Base-by-base conservation (phyloP, 306 rosid species). In the Cajanus cajan region DNA sequence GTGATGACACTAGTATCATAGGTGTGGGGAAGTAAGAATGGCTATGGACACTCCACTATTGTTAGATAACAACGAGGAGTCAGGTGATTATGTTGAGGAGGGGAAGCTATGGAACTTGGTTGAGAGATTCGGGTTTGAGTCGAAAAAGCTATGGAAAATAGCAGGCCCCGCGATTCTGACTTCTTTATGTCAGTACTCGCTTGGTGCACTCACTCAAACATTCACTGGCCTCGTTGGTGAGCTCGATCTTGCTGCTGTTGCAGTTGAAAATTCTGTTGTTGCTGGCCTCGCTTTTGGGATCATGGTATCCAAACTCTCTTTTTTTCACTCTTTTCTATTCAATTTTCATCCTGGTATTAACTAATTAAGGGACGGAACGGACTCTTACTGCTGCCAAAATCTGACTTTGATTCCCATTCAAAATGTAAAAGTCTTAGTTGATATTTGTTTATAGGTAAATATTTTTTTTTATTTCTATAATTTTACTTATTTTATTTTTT, bases 231-330 rank as follows among this genome's bases (percentile, higher is more conserved):
- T 24, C 0, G 61, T 86, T 5, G 85, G 79, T 0, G 95, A 89
- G 16, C 71, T 92, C 5, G 89, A 87, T 19, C 97, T 92, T 58
- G 97, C 95, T 0, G 95, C 97, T 3, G 67, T 92, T 82, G 71
- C 97, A 1, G 89, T 92, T 36, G 97, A 82, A 77, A 92, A 90
- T 77, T 90, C 93, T 11, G 91, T 87, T 71, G 3, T 92, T 55
- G 90, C 88, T 13, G 97, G 97, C 18, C 71, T 92, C 0, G 91
- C 95, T 62, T 90, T 77, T 39, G 97, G 97, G 14, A 57, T 90
- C 82, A 83, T 92, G 95, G 97, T 92, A 28, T 28, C n/a, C n/a
- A n/a, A n/a, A n/a, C n/a, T n/a, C n/a, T n/a, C n/a, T n/a, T n/a
- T n/a, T n/a, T n/a, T n/a, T n/a, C n/a, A n/a, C n/a, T n/a, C n/a